phyloP scores from a whole-genome alignment of 495 filamentous ascomycete genomes.

The Penicilliopsis zonata region DNA sequence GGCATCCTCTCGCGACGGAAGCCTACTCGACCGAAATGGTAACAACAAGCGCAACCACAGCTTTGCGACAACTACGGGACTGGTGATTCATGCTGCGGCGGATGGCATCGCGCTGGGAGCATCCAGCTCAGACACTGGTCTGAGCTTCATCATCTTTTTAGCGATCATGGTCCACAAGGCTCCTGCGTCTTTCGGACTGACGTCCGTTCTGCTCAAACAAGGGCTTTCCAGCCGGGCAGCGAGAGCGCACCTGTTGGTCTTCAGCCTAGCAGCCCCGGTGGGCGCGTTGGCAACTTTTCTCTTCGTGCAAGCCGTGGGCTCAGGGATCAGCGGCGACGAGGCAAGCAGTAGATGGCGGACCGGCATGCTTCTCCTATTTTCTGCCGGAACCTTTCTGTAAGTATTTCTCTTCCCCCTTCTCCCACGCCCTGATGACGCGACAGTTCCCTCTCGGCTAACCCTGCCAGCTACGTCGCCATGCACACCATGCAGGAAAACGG shows the following conservation, averaged over 20 bases:
- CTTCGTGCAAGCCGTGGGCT: constrained; percentile 58
- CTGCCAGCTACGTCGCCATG: constrained; percentile 84
- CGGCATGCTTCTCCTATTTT: constrained; percentile 82
- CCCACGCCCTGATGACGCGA: background rate
- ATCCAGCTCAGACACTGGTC: constrained; percentile 57
- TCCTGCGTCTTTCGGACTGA: constrained; percentile 89
- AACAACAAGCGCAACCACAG: constrained; percentile 24
- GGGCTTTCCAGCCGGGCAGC: constrained; percentile 77
- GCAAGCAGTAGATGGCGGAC: constrained; percentile 69
- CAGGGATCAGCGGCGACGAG: constrained; percentile 27
- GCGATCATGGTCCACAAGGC: constrained; percentile 98
- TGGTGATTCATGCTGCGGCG: constrained; percentile 95
- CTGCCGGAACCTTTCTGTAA: constrained; percentile 90
- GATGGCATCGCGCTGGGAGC: constrained; percentile 94
- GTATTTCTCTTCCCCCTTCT: constrained; percentile 17
- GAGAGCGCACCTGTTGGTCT: constrained; percentile 74
- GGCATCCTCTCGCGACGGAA: constrained; percentile 33
- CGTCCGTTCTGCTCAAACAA: constrained; percentile 77
- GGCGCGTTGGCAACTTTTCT: constrained; percentile 79
- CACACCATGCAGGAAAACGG: constrained; percentile 90
- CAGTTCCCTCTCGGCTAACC: constrained; percentile 8
- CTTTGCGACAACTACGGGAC: constrained; percentile 71
- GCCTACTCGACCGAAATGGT: constrained; percentile 20
- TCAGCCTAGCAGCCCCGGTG: constrained; percentile 80
- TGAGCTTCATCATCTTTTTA: constrained; percentile 83